Percentiles rank a stretch among this genome's conserved stretches.
Conservation (phyloP, 2,329 filamentous ascomycete species). For the Daldinia eschscholtzii region DNA sequence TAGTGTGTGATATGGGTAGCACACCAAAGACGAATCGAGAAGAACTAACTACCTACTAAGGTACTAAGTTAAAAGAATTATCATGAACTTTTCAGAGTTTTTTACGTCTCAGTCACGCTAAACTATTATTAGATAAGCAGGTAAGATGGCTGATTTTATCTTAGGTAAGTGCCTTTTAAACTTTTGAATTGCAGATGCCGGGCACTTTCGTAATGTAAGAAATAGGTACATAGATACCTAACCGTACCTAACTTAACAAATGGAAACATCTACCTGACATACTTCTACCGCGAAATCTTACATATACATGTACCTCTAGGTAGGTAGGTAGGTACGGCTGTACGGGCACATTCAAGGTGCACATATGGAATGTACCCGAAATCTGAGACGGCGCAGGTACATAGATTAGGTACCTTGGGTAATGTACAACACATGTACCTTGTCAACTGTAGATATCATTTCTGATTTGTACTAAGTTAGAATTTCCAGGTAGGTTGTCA, state of each 20-base stretch:
- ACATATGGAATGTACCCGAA: background rate
- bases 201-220: background rate
- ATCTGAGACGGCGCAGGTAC: background rate
- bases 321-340: too few species aligned
- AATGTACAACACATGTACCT: too few species aligned
- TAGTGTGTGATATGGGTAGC: background rate
- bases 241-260: too few species aligned
- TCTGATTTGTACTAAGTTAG: too few species aligned
- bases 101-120: background rate
- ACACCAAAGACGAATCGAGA: background rate
- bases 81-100: background rate
- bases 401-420: background rate
- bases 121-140: background rate
- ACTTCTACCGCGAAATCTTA: too few species aligned
- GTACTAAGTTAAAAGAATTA: too few species aligned
- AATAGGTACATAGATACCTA: background rate
- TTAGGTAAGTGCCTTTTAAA: constrained; percentile 3
- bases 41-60: too few species aligned
- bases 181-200: too few species aligned
- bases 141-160: background rate
- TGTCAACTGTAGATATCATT: background rate
- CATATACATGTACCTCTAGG: too few species aligned
- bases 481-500: background rate
- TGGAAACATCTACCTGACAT: too few species aligned
- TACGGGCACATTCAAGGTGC: too few species aligned